phyloP scores from a whole-genome alignment of 139 green algal species.

The Micractinium sp. region DNA sequence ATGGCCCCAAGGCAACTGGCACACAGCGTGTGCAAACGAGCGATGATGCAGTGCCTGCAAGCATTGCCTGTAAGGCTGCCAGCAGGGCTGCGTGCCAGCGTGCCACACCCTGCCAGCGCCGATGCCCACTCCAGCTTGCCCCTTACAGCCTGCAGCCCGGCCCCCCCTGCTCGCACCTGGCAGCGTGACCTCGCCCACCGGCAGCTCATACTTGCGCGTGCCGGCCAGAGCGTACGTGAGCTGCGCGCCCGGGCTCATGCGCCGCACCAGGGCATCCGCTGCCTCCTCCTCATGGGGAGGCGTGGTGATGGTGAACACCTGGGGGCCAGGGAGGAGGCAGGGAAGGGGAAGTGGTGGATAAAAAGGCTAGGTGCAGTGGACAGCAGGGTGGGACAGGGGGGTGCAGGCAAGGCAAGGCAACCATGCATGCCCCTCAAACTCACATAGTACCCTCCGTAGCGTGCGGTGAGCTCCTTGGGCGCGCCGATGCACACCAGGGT shows the following conservation, averaged over 20 bases:
- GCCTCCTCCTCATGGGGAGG: constrained; percentile 52
- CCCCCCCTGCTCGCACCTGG: not conserved
- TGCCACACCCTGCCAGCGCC: no score
- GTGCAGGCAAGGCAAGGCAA: not conserved
- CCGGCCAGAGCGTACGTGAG: constrained; percentile 79
- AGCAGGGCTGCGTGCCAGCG: no score
- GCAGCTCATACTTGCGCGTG: constrained; percentile 83
- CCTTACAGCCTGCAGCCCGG: no score
- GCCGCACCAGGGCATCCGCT: constrained; percentile 57
- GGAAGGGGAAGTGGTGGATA: not conserved
- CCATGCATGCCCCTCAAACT: constrained; percentile 47
- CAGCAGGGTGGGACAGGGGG: not conserved
- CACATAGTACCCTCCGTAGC: constrained; percentile 74
- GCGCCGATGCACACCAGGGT: constrained; percentile 88
- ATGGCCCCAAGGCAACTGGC: not conserved
- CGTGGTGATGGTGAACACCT: constrained; percentile 86
- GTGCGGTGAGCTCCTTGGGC: constrained; percentile 87
- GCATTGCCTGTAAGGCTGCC: no score
- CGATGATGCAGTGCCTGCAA: no score
- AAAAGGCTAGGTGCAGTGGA: not conserved
- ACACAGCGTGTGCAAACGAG: no score
- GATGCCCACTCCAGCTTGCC: no score
- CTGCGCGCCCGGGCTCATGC: constrained; percentile 56
- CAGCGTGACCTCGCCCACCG: constrained; percentile 55
- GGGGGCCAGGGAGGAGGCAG: not conserved